Conservation (phyloP, 805 yeast genomes). For the Metschnikowia kunwiensis region DNA sequence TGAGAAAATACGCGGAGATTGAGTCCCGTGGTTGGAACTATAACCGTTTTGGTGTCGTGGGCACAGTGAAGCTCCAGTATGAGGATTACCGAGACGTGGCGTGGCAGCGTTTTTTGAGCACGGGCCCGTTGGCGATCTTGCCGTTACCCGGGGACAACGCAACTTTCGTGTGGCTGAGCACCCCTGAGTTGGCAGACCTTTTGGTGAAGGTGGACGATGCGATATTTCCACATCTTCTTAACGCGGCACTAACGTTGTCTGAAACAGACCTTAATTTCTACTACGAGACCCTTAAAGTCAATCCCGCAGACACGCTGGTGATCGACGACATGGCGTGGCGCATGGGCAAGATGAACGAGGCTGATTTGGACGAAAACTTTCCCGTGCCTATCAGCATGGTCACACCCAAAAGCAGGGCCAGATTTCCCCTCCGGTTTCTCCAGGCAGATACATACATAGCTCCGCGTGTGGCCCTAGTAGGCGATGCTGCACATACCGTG, state of each 20-base stretch:
- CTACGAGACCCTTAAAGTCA: slow-evolving; percentile 40
- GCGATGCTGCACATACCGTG: slow-evolving; percentile 97
- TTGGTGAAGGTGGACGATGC: slow-evolving; percentile 57
- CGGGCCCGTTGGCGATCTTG: slow-evolving; percentile 89
- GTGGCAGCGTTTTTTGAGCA: slow-evolving; percentile 88
- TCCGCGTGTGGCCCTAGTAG: slow-evolving; percentile 86
- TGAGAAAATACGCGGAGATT: slow-evolving; percentile 74
- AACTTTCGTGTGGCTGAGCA: slow-evolving; percentile 91
- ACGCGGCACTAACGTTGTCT: slow-evolving; percentile 82
- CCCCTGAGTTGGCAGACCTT: slow-evolving; percentile 67
- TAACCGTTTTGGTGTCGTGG: slow-evolving; percentile 87
- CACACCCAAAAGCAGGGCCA: slow-evolving; percentile 48
- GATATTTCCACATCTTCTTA: slow-evolving; percentile 66
- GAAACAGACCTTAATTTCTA: slow-evolving; percentile 74
- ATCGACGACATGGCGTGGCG: slow-evolving; percentile 76
- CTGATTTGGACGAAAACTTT: slow-evolving; percentile 53
- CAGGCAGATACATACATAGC: slow-evolving; percentile 88
- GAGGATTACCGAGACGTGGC: slow-evolving; percentile 73
- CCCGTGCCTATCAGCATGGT: slow-evolving; percentile 61
- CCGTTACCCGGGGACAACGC: slow-evolving; percentile 86
- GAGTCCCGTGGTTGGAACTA: slow-evolving; percentile 92
- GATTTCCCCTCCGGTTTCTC: slow-evolving; percentile 82
- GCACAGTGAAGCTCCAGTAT: slow-evolving; percentile 71
- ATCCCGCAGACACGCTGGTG: slow-evolving; percentile 46
- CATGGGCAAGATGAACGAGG: slow-evolving; percentile 37